These are phyloP conservation scores for Venturia pyrina DNA, from an alignment of 2,329 filamentous ascomycete species.

Conservation along the genomic window DNA sequence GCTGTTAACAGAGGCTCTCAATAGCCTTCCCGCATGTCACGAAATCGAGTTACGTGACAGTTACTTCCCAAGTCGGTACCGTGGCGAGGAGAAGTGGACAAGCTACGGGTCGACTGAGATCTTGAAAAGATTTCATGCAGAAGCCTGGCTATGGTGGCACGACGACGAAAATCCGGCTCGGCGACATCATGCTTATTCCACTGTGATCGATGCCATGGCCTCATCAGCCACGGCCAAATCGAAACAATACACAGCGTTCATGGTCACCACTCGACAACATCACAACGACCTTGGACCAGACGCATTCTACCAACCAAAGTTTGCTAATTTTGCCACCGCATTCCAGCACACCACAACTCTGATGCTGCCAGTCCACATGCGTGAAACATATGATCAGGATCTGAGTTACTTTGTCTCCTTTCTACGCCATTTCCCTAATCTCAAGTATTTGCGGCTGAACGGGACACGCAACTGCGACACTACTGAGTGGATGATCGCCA, in stretches of 20 bases:
- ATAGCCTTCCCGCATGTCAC: neutral
- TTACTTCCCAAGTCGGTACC: neutral
- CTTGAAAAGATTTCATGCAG: neutral
- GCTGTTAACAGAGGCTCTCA: neutral
- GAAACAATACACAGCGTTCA: neutral
- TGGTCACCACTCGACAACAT: neutral
- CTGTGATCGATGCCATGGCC: neutral
- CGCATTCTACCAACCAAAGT: neutral
- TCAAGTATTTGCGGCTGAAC: neutral
- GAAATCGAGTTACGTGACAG: conserved; percentile 1
- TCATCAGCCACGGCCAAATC: neutral
- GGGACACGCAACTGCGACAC: neutral
- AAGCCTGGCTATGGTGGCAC: neutral
- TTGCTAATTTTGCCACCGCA: neutral
- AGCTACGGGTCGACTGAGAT: neutral
- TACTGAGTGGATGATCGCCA: neutral
- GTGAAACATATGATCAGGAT: neutral
- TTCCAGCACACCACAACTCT: neutral
- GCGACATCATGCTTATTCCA: neutral
- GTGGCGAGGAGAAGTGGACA: neutral
- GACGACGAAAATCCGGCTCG: neutral
- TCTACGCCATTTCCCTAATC: neutral
- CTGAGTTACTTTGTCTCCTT: neutral
- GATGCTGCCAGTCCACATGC: neutral
- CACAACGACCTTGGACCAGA: neutral